Evolutionary conservation across 2,329 filamentous ascomycete genomes (phyloP), one percentile per base, ranked within the genome.

Genomic region (Byssochlamys sp.): DNA sequence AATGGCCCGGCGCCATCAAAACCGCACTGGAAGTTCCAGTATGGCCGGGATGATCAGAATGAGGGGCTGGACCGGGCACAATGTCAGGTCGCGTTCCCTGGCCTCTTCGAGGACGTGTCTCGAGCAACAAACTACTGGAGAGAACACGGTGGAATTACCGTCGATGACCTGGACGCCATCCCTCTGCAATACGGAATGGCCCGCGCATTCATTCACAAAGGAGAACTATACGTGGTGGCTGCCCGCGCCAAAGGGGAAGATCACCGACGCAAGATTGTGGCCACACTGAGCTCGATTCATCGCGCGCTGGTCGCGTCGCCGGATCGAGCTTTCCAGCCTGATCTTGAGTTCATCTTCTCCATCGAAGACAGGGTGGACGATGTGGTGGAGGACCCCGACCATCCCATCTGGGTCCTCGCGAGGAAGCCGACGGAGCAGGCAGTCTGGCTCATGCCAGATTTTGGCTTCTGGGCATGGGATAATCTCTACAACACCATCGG

Each of bases 361-460:
- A 65, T 73, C 19, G 72, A 74, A 57, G 72, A 74, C 55, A 74
- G 73, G 54, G 68, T 77, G 1, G 72, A 78, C 39, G 78, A 80
- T 60, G 69, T 73, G 6, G 68, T 68, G 4, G 69, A 45, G 14
- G 7, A 66, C 31, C 51, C 63, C 0, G 66, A 68, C 11, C 62
- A 69, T 45, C 69, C 77, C 14, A 57, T 79, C 3, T 77, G 78
- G 78, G 73, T 72, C 10, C 76, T 76, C 59, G 71, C 74, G 1
- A 67, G 68, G n/a, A 69, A 64, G 25, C 63, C 70, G 0, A 69
- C 70, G 11, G 74, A 78, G 55, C 67, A 73, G 50, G 69, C 75
- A 1, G 71, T 74, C 39, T 81, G 78, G 78, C 66, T 81, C 14
- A 80, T 80, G 62, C 78, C 79, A 0, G 78, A 81, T 60, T 80